Percentiles rank a stretch among this genome's conserved stretches.
These are phyloP conservation scores for Lumnitzera littorea DNA, from an alignment of 345 rosid genomes.

Conservation along the genomic window DNA sequence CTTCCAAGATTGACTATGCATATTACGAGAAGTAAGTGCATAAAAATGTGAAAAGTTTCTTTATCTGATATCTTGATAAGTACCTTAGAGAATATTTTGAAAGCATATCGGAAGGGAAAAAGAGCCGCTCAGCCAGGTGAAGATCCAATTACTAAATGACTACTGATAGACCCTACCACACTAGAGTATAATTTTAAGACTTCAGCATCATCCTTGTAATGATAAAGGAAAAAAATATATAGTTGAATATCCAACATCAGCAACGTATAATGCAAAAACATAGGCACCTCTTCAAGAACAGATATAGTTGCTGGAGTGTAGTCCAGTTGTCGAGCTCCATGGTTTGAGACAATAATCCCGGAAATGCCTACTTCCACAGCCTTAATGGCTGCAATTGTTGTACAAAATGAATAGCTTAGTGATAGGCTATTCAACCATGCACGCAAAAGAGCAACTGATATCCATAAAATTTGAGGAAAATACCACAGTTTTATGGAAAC, in stretches of 20 bases:
- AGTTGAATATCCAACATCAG: not conserved
- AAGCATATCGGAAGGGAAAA: no score
- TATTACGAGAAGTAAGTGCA: no score
- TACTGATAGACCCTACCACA: no score
- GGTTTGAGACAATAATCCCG: conserved; percentile 77
- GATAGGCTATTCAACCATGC: not conserved
- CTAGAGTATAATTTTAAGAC: no score
- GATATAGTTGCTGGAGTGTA: conserved; percentile 58
- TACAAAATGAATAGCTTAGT: not conserved
- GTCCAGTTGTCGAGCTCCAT: conserved; percentile 77
- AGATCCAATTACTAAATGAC: no score
- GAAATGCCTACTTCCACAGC: conserved; percentile 61
- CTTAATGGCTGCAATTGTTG: conserved; percentile 42
- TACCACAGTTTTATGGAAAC: not conserved
- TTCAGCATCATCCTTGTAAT: not conserved
- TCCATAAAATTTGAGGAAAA: not conserved
- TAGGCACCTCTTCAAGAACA: conserved; percentile 60
- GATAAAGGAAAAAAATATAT: not conserved
- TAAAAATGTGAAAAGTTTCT: no score
- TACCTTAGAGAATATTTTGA: no score
- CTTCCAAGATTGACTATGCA: no score
- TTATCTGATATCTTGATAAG: no score
- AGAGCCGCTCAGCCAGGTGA: no score
- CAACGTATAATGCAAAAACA: not conserved
- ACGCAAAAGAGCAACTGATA: not conserved